A percentile compares a stretch with the other conserved stretches of the same genome.
Conservation (phyloP, 2,329 filamentous ascomycete species). For the Aspergillus aculeatinus region DNA sequence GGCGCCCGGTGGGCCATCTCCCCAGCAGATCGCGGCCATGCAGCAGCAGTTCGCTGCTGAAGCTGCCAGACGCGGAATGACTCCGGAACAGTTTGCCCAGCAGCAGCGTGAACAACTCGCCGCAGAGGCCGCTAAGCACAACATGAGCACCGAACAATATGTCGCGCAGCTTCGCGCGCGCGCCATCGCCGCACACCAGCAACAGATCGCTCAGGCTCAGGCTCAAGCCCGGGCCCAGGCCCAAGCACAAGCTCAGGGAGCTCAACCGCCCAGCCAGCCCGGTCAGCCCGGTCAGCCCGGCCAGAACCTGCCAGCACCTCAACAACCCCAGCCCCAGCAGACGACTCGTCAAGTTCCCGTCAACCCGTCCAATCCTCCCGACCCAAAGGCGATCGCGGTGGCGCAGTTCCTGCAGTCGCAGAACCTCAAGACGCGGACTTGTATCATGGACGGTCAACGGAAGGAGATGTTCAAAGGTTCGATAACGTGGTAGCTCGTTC, state of each 20-base stretch:
- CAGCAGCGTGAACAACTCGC: constrained; percentile 49
- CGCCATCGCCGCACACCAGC: constrained; percentile 47
- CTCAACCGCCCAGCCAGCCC: constrained; percentile 8
- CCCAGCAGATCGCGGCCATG: constrained; percentile 82
- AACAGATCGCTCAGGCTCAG: constrained; percentile 40
- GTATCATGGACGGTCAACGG: constrained; percentile 90
- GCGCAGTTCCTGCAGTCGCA: constrained; percentile 83
- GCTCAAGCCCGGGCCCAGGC: constrained; percentile 16
- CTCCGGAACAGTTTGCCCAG: constrained; percentile 79
- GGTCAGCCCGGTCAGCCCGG: constrained; percentile 37
- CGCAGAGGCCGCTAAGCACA: constrained; percentile 51
- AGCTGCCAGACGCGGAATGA: constrained; percentile 80
- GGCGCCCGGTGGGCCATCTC: constrained; percentile 57
- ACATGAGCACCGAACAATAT: constrained; percentile 53
- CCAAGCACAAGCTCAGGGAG: constrained; percentile 9
- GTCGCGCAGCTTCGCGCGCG: constrained; percentile 46
- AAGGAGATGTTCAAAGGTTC: constrained; percentile 97
- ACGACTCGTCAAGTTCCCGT: constrained; percentile 49
- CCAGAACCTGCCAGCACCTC: constrained; percentile 38
- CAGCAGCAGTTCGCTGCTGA: constrained; percentile 79
- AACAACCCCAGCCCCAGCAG: constrained; percentile 27
- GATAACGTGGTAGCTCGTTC: background rate
- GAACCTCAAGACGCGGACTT: constrained; percentile 83
- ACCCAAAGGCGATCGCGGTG: constrained; percentile 82
- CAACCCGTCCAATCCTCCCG: constrained; percentile 62